Percentiles rank a stretch among this genome's conserved stretches.
These are phyloP conservation scores for Selaginella moellendorffii DNA, from an alignment of 75 land plant species.

Conservation along the genomic window DNA sequence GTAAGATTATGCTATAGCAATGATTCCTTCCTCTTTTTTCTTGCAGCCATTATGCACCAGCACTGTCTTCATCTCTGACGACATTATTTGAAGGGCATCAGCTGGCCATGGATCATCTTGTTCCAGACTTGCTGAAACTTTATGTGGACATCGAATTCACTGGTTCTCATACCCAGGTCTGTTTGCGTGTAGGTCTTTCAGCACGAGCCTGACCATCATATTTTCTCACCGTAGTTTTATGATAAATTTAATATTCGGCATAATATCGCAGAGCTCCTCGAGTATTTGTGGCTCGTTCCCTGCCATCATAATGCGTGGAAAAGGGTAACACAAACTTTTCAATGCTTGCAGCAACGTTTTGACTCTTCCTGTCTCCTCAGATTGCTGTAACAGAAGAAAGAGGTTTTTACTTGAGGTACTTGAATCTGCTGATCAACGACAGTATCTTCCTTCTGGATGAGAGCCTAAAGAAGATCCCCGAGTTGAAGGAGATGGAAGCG, in stretches of 20 bases:
- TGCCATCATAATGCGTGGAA: conserved; percentile 89
- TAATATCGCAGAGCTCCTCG: conserved; percentile 91
- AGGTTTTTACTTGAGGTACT: conserved; percentile 82
- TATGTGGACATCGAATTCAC: conserved; percentile 98
- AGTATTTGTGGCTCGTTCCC: conserved; percentile 93
- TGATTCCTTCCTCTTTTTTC: not conserved
- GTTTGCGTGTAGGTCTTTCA: not conserved
- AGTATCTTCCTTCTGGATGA: conserved; percentile 95
- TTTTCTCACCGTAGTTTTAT: conserved; percentile 53
- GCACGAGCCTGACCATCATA: not conserved
- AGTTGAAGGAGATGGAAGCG: conserved; percentile 81
- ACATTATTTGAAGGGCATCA: conserved; percentile 88
- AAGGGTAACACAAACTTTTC: conserved; percentile 30
- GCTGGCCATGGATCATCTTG: conserved; percentile 73
- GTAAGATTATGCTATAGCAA: not conserved
- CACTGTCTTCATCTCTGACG: conserved; percentile 28
- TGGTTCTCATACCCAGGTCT: conserved; percentile 94
- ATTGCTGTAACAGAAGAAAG: conserved; percentile 81
- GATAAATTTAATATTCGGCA: conserved; percentile 98
- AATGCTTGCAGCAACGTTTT: too few relatives aligned
- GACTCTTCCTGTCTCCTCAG: too few relatives aligned
- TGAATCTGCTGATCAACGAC: conserved; percentile 94
- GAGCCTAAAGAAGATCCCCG: conserved; percentile 91
- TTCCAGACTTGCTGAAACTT: conserved; percentile 81
- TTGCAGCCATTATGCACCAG: conserved; percentile 24